A percentile compares a stretch with the other conserved stretches of the same genome.
phyloP scores from a whole-genome alignment of 805 yeast genomes.

The Lachancea kluyveri region DNA sequence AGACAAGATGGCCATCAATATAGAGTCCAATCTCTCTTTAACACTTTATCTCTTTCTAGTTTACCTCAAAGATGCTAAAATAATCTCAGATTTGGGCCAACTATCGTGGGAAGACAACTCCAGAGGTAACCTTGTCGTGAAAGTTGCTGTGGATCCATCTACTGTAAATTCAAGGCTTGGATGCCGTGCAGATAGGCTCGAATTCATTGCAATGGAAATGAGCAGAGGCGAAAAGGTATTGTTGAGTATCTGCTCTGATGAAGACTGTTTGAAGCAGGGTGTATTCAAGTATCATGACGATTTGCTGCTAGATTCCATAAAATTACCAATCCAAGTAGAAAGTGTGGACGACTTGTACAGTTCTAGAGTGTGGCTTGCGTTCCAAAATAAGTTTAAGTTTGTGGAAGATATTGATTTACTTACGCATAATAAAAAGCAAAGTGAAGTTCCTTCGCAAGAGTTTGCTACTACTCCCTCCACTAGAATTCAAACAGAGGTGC shows the following conservation, averaged over 20 bases:
- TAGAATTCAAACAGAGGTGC: neutral
- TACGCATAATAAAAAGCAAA: neutral
- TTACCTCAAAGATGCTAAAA: slow-evolving; percentile 5
- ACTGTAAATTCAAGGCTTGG: neutral
- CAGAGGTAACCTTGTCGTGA: slow-evolving; percentile 5
- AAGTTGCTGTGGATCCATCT: slow-evolving; percentile 1
- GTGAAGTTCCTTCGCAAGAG: neutral
- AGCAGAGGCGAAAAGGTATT: slow-evolving; percentile 11
- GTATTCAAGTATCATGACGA: slow-evolving; percentile 14
- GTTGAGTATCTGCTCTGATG: slow-evolving; percentile 12
- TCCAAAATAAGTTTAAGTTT: slow-evolving; percentile 7
- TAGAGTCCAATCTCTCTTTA: too few species aligned
- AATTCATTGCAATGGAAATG: slow-evolving; percentile 9
- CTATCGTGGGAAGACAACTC: slow-evolving; percentile 4
- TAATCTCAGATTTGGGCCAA: slow-evolving; percentile 3
- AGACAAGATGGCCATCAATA: too few species aligned
- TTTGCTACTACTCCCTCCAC: neutral
- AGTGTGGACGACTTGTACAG: slow-evolving; percentile 5
- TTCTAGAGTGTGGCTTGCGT: neutral
- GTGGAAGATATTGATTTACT: neutral
- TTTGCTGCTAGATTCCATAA: slow-evolving; percentile 4
- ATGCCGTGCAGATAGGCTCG: neutral
- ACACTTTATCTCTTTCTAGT: too few species aligned
- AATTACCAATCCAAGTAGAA: slow-evolving; percentile 10
- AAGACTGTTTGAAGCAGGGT: slow-evolving; percentile 12